Evolutionary conservation across 2,329 filamentous ascomycete species (phyloP), one percentile per base, ranked within the genome.

Genomic region (Exophiala dermatitidis): DNA sequence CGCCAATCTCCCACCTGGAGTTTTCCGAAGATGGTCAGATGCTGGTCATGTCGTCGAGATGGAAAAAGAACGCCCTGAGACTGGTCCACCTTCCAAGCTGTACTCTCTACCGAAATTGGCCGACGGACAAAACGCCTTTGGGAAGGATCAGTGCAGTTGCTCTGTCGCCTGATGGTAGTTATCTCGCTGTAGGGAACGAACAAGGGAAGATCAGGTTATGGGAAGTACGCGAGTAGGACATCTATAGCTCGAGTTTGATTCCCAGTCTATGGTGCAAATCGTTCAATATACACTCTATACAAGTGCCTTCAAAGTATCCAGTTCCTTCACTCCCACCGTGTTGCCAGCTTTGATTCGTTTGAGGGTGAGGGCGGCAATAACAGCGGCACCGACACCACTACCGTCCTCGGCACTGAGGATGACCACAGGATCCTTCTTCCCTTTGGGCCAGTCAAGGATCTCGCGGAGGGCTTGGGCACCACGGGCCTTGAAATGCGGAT

Each of bases 41-140:
- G 47, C 73, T 98, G 62, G 88, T 84, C 0, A 90, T 97, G 75
- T 87, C 83, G 38, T 94, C 88, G 70, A 81, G 81, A 58, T 86
- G 86, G 78, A 95, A 95, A 77, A 85, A 85, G 67, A 90, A 96
- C 71, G 88, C 90, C 0, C 72, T 98, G 68, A 79, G 86, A 65
- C 73, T 98, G 60, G 89, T 91, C 32, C 93, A 98, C 70, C 73
- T 98, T 62, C 90, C 91, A 0, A 90, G 82, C 62, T 95, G 90
- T 69, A 95, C 90, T 1, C 88, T 97, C 19, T 98, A 93, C 77
- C 83, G 85, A 65, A 98, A 98, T 71, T 98, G 93, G 93, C 93
- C 93, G 28, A 98, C 91, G 50, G 81, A 83, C 59, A 84, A 86
- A 68, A 98, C 93, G 52, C 90, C 90, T 0, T 71, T 98, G 57